Evolutionary conservation across 345 rosid species (phyloP).

Genomic region (Syzygium aromaticum): DNA sequence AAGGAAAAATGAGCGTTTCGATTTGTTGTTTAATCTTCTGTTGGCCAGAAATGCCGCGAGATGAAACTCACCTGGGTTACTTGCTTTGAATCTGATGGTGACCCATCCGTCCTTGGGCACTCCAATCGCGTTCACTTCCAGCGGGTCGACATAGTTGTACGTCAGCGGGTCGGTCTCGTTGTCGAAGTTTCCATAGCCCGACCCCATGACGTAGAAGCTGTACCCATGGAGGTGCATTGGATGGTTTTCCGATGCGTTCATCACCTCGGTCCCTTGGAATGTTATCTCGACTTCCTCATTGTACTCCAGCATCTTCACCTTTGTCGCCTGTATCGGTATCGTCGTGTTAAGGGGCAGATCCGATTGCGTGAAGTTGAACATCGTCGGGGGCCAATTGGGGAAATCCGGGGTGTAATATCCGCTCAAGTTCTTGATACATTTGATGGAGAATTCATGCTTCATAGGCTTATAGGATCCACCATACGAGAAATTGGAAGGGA

Average conservation of each 20-base stretch:
- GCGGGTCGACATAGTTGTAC: conserved; percentile 32
- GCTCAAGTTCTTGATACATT: conserved; percentile 5
- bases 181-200: conserved; percentile 34
- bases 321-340: conserved; percentile 9
- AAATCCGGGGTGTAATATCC: conserved; percentile 27
- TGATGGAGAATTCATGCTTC: not conserved
- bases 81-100: conserved; percentile 31
- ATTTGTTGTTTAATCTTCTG: not conserved
- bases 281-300: conserved; percentile 22
- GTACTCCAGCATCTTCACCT: conserved; percentile 14
- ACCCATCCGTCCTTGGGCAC: conserved; percentile 40
- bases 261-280: conserved; percentile 29
- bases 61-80: conserved; percentile 25
- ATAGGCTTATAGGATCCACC: not conserved
- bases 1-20: not conserved
- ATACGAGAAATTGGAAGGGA: not conserved
- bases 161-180: conserved; percentile 17
- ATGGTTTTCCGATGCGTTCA: conserved; percentile 23
- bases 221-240: conserved; percentile 45
- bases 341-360: not conserved
- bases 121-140: conserved; percentile 17
- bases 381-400: conserved; percentile 22
- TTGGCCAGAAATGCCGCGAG: no score
- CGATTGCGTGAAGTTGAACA: conserved; percentile 25
- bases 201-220: conserved; percentile 31